These are phyloP conservation scores for Boehmeria nivea DNA, from an alignment of 306 rosid genomes.

Conservation along the genomic window DNA sequence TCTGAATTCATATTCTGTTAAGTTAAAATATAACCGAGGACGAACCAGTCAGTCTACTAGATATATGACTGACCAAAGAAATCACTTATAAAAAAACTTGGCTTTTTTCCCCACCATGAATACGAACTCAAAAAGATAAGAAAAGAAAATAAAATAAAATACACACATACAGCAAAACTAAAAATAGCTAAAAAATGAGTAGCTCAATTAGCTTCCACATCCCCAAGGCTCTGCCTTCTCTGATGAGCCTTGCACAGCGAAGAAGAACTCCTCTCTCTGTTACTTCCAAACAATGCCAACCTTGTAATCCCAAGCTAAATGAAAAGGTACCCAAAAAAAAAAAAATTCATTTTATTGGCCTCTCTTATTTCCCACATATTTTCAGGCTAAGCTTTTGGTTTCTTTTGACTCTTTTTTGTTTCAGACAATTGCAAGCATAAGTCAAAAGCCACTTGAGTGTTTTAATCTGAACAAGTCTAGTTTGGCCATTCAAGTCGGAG, in stretches of 20 bases:
- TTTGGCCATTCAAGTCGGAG: conserved; percentile 63
- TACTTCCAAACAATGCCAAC: conserved; percentile 31
- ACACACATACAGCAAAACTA: not conserved
- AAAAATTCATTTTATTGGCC: not conserved
- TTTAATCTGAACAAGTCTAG: conserved; percentile 34
- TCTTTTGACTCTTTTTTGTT: conserved; percentile 13
- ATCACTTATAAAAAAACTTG: no score
- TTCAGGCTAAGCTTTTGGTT: not conserved
- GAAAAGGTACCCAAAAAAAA: conserved; percentile 16
- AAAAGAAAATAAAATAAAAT: conserved; percentile 6
- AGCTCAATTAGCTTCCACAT: conserved; percentile 50
- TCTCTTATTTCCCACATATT: not conserved
- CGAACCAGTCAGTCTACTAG: no score
- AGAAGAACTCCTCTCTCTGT: conserved; percentile 38
- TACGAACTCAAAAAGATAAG: conserved; percentile 40
- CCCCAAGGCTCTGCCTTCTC: conserved; percentile 77
- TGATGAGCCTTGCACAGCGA: no score
- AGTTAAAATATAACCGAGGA: no score
- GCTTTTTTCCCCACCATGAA: conserved; percentile 34
- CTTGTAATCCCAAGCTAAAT: conserved; percentile 12
- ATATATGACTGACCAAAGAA: no score
- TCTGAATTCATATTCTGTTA: no score
- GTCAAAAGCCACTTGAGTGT: conserved; percentile 31
- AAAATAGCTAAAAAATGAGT: conserved; percentile 51
- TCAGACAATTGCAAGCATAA: conserved; percentile 35